Percentiles rank a stretch among this genome's conserved stretches.
Conservation (phyloP, 2,329 filamentous ascomycete genomes). For the Periconia sp. region DNA sequence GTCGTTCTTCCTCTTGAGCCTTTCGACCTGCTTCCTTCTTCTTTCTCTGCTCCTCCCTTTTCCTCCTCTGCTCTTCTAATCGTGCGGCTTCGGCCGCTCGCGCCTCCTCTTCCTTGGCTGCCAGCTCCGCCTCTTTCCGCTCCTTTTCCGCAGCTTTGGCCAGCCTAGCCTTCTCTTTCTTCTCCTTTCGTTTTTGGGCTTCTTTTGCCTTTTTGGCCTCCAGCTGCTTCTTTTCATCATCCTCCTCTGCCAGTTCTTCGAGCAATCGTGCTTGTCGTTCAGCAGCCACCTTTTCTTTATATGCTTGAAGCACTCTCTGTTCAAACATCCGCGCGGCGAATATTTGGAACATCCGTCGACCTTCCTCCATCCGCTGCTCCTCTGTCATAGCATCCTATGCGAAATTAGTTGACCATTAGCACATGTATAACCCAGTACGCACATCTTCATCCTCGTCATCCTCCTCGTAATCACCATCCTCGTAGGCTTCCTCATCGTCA, state of each 20-base stretch:
- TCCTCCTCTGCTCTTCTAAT: conserved; percentile 76
- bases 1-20: conserved; percentile 84
- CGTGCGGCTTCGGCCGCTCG: conserved; percentile 77
- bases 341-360: conserved; percentile 97
- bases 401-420: conserved; percentile 23
- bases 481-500: conserved; percentile 61
- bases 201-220: conserved; percentile 94
- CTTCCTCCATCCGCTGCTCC: conserved; percentile 98
- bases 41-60: conserved; percentile 85
- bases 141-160: conserved; percentile 89
- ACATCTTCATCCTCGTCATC: conserved; percentile 40
- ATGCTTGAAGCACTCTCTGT: conserved; percentile 93
- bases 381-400: conserved; percentile 91
- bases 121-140: conserved; percentile 83
- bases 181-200: conserved; percentile 93
- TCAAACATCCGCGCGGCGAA: conserved; percentile 99
- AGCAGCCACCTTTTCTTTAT: conserved; percentile 92
- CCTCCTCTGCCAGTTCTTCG: conserved; percentile 87
- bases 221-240: conserved; percentile 71
- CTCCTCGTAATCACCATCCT: conserved; percentile 59
- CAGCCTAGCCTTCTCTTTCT: conserved; percentile 85
- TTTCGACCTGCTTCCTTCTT: conserved; percentile 90
- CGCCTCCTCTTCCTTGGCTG: conserved; percentile 78
- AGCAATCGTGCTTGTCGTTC: conserved; percentile 90
- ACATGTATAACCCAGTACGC: conserved; percentile 19